phyloP scores from a whole-genome alignment of 192 early-diverging fungal genomes.

The Coemansia sp. region DNA sequence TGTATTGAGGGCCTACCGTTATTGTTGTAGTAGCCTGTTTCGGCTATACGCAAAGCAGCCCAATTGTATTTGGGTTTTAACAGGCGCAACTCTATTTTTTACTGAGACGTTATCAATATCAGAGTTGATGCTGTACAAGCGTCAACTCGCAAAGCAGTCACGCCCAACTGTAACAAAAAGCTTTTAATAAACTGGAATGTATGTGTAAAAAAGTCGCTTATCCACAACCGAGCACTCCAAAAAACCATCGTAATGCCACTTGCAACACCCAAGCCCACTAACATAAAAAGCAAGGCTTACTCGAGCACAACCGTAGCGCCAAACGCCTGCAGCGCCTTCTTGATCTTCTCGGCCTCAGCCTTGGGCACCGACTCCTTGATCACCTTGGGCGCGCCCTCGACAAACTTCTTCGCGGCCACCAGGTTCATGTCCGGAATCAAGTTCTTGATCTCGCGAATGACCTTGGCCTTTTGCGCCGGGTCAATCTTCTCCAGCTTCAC shows the following conservation, averaged over 20 bases:
- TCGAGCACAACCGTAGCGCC: conserved; percentile 95
- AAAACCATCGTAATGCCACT: not conserved
- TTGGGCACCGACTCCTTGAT: conserved; percentile 85
- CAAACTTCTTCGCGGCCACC: conserved; percentile 99
- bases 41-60: no score
- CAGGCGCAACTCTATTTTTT: no score
- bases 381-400: conserved; percentile 95
- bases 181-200: not conserved
- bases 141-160: not conserved
- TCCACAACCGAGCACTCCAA: no score
- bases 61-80: no score
- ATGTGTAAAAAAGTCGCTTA: no score
- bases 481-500: conserved; percentile 97
- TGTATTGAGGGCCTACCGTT: no score
- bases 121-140: no score
- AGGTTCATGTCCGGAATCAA: conserved; percentile 90
- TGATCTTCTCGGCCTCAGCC: conserved; percentile 97
- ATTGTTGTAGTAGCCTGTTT: no score
- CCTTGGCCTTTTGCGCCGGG: conserved; percentile 92
- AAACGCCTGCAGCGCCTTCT: conserved; percentile 88
- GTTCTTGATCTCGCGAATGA: conserved; percentile 97
- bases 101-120: no score
- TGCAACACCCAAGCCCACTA: not conserved
- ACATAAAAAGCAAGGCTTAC: conserved; percentile 34
- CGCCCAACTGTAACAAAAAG: not conserved